Evolutionary conservation across 306 rosid genomes (phyloP).

Genomic region (Pyrus pyrifolia): DNA sequence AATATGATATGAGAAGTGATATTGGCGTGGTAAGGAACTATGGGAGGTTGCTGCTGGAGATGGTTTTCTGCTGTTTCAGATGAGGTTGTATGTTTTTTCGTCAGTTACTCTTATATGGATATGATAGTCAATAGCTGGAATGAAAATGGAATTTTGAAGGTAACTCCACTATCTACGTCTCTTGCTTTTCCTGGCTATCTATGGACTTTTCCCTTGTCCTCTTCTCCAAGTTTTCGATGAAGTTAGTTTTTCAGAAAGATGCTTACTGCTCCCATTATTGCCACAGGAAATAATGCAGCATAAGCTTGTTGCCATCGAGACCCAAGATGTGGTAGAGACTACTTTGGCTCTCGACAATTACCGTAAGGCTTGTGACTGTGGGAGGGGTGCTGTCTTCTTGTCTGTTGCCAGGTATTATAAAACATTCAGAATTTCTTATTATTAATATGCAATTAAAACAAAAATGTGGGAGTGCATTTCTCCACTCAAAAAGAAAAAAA

Average conservation of each 20-base stretch:
- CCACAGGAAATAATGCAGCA: slow-evolving; percentile 94
- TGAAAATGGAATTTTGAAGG: slow-evolving; percentile 88
- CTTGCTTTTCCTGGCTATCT: neutral
- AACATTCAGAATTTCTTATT: slow-evolving; percentile 1
- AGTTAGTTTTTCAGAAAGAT: slow-evolving; percentile 5
- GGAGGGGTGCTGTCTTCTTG: slow-evolving; percentile 94
- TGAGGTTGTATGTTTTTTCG: slow-evolving; percentile 88
- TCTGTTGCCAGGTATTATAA: slow-evolving; percentile 80
- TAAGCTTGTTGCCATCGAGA: slow-evolving; percentile 88
- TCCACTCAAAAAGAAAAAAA: too few relatives aligned
- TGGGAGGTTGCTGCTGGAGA: slow-evolving; percentile 91
- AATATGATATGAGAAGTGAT: slow-evolving; percentile 98
- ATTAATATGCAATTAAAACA: neutral
- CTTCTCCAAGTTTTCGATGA: neutral
- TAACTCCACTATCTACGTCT: slow-evolving; percentile 17
- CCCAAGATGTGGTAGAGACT: slow-evolving; percentile 95
- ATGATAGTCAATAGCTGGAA: slow-evolving; percentile 92
- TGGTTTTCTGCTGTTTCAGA: slow-evolving; percentile 95
- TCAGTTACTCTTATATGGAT: slow-evolving; percentile 95
- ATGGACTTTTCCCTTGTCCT: neutral
- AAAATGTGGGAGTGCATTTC: too few relatives aligned
- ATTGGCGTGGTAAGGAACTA: slow-evolving; percentile 89
- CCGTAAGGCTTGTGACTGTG: slow-evolving; percentile 95
- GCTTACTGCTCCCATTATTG: slow-evolving; percentile 16
- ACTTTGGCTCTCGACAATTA: slow-evolving; percentile 95